These are phyloP conservation scores for Mycena latifolia DNA, from an alignment of 768 basidiomycete genomes.

Conservation along the genomic window DNA sequence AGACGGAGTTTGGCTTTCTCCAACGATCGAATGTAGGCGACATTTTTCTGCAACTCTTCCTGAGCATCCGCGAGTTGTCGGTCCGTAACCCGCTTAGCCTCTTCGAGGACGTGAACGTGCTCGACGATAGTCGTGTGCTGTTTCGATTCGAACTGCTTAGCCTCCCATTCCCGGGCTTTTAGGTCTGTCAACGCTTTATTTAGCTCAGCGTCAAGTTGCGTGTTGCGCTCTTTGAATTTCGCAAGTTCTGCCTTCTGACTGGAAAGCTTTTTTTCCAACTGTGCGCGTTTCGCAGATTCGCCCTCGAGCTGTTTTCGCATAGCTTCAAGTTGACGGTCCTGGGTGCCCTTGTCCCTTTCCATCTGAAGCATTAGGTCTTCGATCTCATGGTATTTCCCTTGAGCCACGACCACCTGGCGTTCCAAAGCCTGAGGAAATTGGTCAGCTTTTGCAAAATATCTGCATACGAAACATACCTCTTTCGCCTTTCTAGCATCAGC, in stretches of 20 bases:
- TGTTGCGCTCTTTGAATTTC: conserved; percentile 74
- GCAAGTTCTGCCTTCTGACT: conserved; percentile 78
- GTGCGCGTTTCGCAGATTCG: conserved; percentile 78
- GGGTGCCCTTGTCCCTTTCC: conserved; percentile 84
- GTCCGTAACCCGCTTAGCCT: conserved; percentile 95
- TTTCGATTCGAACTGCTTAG: conserved; percentile 85
- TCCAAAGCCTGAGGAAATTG: conserved; percentile 70
- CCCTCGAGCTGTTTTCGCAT: conserved; percentile 78
- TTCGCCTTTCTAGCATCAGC: conserved; percentile 72
- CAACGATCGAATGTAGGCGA: conserved; percentile 84
- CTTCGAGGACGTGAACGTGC: conserved; percentile 95
- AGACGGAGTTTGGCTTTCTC: conserved; percentile 85
- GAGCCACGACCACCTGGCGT: conserved; percentile 77
- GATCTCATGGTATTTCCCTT: conserved; percentile 84
- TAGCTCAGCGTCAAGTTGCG: conserved; percentile 83
- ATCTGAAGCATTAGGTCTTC: conserved; percentile 90
- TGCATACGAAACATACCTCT: conserved; percentile 67
- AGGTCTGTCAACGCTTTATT: conserved; percentile 86
- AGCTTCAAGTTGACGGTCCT: conserved; percentile 79
- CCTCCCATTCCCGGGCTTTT: conserved; percentile 86
- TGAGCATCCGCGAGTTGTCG: conserved; percentile 88
- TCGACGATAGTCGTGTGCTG: conserved; percentile 99
- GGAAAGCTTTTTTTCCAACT: conserved; percentile 76
- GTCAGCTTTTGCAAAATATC: conserved; percentile 3
- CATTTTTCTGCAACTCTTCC: conserved; percentile 79